Base-by-base conservation (phyloP, 75 land plant species). In the Adiantum capillusveneris region DNA sequence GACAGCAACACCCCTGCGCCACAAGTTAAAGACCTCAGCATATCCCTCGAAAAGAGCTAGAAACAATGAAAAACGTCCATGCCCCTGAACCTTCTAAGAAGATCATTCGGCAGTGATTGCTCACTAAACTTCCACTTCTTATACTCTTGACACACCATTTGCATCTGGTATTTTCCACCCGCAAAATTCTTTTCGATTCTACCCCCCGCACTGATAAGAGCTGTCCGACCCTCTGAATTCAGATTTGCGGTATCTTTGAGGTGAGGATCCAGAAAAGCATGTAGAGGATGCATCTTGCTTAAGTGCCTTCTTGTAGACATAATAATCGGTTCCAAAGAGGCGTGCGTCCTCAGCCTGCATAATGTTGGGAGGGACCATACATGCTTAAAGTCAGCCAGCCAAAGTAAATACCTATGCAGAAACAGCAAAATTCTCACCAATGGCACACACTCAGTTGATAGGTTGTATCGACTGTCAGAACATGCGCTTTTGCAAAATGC, bases 391-490 rank as follows among this genome's bases (percentile, higher is more conserved):
- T n/a, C n/a, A n/a, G n/a, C n/a, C n/a, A n/a, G n/a, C n/a, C n/a
- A n/a, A n/a, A n/a, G n/a, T n/a, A n/a, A n/a, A n/a, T n/a, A n/a
- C n/a, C n/a, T n/a, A n/a, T n/a, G n/a, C n/a, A n/a, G n/a, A n/a
- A n/a, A 34, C 30, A 51, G 28, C 12, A 25, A 29, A 13, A 39
- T 34, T 6, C 68, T 59, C 84, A 85, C 82, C 85, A 82, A 53
- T 82, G 90, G 54, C 65, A 62, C 43, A 76, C 60, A 25, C 83
- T 74, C 29, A 85, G 82, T 59, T 85, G 96, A 41, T 70, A 64
- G 16, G 79, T 81, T 19, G 84, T 48, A 57, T 90, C 89, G 53
- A 82, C 80, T 30, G 80, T 75, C 20, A 39, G 25, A 25, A 78
- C 81, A 46, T 81, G 76, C 25, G 81, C 63, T 48, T 84, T 84